A percentile compares a stretch with the other conserved stretches of the same genome.
These are phyloP conservation scores for Aspergillus carlsbadensis DNA, from an alignment of 495 filamentous ascomycete genomes.

Conservation along the genomic window DNA sequence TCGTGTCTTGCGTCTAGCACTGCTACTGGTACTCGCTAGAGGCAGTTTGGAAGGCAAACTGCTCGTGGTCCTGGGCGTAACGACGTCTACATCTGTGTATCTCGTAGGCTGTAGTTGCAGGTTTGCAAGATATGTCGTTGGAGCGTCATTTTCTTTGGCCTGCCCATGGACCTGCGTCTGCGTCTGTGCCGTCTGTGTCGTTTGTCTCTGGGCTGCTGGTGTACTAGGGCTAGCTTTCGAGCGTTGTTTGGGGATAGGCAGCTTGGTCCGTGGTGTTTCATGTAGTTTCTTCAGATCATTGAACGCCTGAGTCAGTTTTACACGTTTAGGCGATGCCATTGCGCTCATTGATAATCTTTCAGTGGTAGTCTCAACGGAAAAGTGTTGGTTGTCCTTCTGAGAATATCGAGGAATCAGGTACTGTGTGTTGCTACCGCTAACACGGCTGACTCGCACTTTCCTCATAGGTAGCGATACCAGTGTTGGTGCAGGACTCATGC, in stretches of 20 bases:
- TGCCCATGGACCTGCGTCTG: not conserved
- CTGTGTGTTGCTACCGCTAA: not conserved
- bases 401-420: not conserved
- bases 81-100: not conserved
- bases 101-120: not conserved
- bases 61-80: not conserved
- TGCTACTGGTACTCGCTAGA: constrained; percentile 4
- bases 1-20: constrained; percentile 6
- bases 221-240: not conserved
- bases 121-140: not conserved
- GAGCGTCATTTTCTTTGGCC: not conserved
- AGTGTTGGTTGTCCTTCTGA: not conserved
- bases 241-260: not conserved
- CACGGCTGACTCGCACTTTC: not conserved
- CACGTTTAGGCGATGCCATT: constrained; percentile 7
- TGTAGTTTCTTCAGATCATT: constrained; percentile 5
- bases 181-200: not conserved
- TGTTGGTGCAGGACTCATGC: not conserved
- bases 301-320: constrained; percentile 6
- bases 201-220: not conserved
- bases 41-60: not conserved
- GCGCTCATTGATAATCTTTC: not conserved
- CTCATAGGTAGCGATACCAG: not conserved
- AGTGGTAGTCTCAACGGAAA: not conserved
- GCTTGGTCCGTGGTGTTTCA: not conserved